Conservation (phyloP, 2,329 filamentous ascomycete genomes). For the Tolypocladium sp. region DNA sequence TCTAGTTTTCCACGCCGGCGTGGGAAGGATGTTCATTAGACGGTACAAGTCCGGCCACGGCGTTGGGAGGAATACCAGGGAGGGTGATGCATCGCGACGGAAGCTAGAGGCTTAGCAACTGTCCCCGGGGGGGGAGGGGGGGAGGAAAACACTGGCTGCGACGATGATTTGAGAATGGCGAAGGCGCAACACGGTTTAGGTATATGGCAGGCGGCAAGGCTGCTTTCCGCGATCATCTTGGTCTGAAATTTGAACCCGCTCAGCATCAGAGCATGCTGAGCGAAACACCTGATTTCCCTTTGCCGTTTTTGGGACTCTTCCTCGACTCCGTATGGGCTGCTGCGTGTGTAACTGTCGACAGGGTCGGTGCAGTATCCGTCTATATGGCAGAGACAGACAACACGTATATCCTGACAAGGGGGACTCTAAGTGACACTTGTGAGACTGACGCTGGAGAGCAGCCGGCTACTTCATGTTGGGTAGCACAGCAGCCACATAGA, state of each 20-base stretch:
- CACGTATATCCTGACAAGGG: neutral
- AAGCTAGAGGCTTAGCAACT: neutral
- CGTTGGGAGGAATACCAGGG: slow-evolving; percentile 22
- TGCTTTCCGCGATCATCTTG: neutral
- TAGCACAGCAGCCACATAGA: neutral
- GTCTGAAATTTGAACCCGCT: neutral
- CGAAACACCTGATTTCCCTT: neutral
- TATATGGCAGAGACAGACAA: neutral
- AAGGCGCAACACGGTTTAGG: neutral
- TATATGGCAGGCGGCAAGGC: neutral
- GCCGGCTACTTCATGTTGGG: neutral
- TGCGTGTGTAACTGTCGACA: neutral
- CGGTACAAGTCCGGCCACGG: slow-evolving; percentile 15
- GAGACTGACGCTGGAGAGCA: neutral
- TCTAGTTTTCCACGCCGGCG: neutral
- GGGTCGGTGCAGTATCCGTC: neutral
- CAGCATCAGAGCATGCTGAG: neutral
- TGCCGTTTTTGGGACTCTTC: neutral
- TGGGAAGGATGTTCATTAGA: slow-evolving; percentile 8
- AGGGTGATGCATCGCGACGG: neutral
- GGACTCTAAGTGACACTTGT: neutral
- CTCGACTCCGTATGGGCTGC: neutral
- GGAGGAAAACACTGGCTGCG: neutral
- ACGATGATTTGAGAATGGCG: slow-evolving; percentile 1
- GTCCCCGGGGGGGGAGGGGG: neutral